phyloP scores from a whole-genome alignment of 2,329 filamentous ascomycete genomes.

The Coniochaeta ligniaria region DNA sequence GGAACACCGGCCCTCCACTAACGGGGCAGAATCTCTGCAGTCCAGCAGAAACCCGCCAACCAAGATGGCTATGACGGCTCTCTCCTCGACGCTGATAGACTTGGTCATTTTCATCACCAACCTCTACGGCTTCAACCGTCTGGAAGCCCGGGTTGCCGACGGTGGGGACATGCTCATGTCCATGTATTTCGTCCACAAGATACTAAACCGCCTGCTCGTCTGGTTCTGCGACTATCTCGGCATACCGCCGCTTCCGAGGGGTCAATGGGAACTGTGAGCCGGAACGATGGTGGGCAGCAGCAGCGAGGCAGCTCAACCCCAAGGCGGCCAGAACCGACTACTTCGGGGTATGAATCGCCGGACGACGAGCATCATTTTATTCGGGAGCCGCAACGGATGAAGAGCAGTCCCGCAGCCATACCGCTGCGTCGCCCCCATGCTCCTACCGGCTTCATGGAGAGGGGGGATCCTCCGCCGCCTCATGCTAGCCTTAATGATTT shows the following conservation, averaged over 20 bases:
- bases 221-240: not conserved
- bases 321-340: not conserved
- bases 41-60: not conserved
- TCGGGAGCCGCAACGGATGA: not conserved
- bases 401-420: not conserved
- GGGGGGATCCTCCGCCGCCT: not conserved
- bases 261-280: not conserved
- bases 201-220: not conserved
- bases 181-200: not conserved
- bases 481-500: conserved; percentile 9
- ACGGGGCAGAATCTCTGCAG: not conserved
- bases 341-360: not conserved
- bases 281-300: not conserved
- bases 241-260: not conserved
- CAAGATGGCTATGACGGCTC: not conserved
- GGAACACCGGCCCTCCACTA: not conserved
- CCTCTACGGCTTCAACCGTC: not conserved
- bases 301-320: not conserved
- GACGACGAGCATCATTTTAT: not conserved
- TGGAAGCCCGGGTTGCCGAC: not conserved
- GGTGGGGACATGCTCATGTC: not conserved
- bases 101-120: not conserved
- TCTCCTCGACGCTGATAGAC: not conserved
- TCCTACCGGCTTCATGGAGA: not conserved
- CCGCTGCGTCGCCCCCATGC: not conserved